Conservation (phyloP, 2,329 filamentous ascomycete species). For the Cladobotryum protrusum region DNA sequence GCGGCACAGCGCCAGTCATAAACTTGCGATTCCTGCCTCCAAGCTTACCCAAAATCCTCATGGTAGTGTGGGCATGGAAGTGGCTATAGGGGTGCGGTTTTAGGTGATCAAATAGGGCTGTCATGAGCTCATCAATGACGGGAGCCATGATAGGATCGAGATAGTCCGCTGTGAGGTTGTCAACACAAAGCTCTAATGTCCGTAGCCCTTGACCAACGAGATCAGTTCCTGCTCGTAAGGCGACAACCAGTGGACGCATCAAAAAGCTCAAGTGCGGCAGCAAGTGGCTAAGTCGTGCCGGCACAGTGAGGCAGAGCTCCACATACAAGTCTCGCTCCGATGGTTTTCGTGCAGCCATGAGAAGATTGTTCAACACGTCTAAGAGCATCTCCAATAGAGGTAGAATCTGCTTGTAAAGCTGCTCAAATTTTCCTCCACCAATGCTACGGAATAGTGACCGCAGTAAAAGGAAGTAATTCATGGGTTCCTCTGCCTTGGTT, state of each 20-base stretch:
- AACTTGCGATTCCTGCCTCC: slow-evolving; percentile 94
- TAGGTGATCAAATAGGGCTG: slow-evolving; percentile 90
- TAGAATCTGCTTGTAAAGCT: slow-evolving; percentile 95
- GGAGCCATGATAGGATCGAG: slow-evolving; percentile 98
- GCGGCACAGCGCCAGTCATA: slow-evolving; percentile 79
- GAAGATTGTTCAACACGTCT: slow-evolving; percentile 91
- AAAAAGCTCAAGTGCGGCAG: slow-evolving; percentile 92
- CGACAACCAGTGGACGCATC: slow-evolving; percentile 96
- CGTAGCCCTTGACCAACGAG: slow-evolving; percentile 89
- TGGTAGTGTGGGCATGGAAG: slow-evolving; percentile 95
- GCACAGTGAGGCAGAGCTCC: slow-evolving; percentile 92
- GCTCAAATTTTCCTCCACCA: slow-evolving; percentile 92
- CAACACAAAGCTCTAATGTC: slow-evolving; percentile 92
- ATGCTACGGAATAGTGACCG: slow-evolving; percentile 94
- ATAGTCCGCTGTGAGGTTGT: slow-evolving; percentile 96
- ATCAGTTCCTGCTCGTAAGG: slow-evolving; percentile 82
- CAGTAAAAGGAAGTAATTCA: slow-evolving; percentile 95
- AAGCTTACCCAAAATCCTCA: slow-evolving; percentile 93
- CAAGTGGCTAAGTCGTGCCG: slow-evolving; percentile 86
- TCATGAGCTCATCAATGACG: slow-evolving; percentile 98
- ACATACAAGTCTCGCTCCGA: slow-evolving; percentile 93
- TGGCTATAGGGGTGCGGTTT: slow-evolving; percentile 92
- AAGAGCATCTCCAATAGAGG: slow-evolving; percentile 95
- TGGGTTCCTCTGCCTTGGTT: slow-evolving; percentile 91
- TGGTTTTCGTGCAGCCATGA: slow-evolving; percentile 84